Conservation (phyloP, 2,329 filamentous ascomycete species). For the Sporothrix euskadiensis region DNA sequence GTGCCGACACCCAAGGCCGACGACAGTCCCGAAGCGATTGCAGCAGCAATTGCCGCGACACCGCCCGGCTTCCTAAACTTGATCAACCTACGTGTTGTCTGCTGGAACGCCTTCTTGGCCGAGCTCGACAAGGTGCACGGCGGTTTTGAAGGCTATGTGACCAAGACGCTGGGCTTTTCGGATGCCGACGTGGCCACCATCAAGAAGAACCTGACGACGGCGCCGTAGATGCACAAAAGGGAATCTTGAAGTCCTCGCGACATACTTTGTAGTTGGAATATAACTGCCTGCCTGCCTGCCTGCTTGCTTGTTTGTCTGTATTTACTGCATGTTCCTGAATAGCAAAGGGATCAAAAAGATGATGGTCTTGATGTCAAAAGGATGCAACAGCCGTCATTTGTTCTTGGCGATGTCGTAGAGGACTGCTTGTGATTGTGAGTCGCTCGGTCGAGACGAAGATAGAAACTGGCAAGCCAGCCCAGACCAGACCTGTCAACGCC, state of each 20-base stretch:
- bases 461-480: neutral
- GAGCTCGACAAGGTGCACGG: conserved; percentile 47
- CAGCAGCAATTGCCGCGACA: conserved; percentile 37
- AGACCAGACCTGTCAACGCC: neutral
- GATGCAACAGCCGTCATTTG: neutral
- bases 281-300: neutral
- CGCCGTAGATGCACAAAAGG: neutral
- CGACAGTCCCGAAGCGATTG: neutral
- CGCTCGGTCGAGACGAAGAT: neutral
- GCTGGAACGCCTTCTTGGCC: conserved; percentile 51
- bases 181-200: conserved; percentile 49
- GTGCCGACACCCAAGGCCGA: conserved; percentile 7
- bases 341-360: neutral
- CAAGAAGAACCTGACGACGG: conserved; percentile 46
- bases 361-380: neutral
- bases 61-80: conserved; percentile 54
- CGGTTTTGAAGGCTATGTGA: conserved; percentile 53
- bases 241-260: neutral
- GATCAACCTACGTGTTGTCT: conserved; percentile 45
- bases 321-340: neutral
- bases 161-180: conserved; percentile 48
- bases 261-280: conserved; percentile 9
- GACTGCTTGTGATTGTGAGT: neutral
- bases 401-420: neutral
- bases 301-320: neutral